A percentile compares a stretch with the other conserved stretches of the same genome.
These are phyloP conservation scores for Pseudogymnoascus sp. DNA, from an alignment of 2,329 filamentous ascomycete genomes.

Conservation along the genomic window DNA sequence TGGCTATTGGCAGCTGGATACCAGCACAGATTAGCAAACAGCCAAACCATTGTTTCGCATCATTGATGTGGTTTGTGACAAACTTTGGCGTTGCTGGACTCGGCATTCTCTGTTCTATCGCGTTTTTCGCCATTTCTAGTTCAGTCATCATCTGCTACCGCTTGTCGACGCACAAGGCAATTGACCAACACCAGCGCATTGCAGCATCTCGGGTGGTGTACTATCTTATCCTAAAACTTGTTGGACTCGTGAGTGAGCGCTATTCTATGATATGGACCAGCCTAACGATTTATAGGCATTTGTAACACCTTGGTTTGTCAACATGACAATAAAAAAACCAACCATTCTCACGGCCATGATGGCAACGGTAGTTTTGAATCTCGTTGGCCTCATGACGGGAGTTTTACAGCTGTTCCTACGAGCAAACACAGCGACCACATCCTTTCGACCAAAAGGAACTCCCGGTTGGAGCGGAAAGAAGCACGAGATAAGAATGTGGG, in stretches of 20 bases:
- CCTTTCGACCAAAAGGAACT: constrained; percentile 42
- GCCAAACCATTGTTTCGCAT: constrained; percentile 56
- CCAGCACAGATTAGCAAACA: constrained; percentile 49
- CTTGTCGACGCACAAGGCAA: constrained; percentile 44
- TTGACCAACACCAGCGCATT: constrained; percentile 52
- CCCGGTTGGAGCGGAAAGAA: constrained; percentile 39
- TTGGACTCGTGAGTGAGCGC: constrained; percentile 46
- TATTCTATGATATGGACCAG: background rate
- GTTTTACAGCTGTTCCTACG: constrained; percentile 60
- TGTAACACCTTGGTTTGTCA: constrained; percentile 56
- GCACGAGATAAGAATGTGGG: constrained; percentile 41
- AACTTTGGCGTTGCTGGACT: constrained; percentile 53
- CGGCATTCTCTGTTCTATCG: constrained; percentile 43
- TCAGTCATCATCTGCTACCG: constrained; percentile 48
- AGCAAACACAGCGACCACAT: constrained; percentile 51
- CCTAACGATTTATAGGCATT: constrained; percentile 39
- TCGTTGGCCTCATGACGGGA: constrained; percentile 57
- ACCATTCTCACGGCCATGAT: constrained; percentile 51
- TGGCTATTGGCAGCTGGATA: constrained; percentile 49
- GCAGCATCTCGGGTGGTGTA: constrained; percentile 63
- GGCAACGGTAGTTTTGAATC: constrained; percentile 56
- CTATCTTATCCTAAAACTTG: constrained; percentile 47
- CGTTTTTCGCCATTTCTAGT: constrained; percentile 42
- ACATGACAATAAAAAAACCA: constrained; percentile 41
- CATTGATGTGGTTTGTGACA: constrained; percentile 59